A percentile compares a stretch with the other conserved stretches of the same genome.
Conservation (phyloP, 192 early-diverging fungal species). For the Lobosporangium transversale region DNA sequence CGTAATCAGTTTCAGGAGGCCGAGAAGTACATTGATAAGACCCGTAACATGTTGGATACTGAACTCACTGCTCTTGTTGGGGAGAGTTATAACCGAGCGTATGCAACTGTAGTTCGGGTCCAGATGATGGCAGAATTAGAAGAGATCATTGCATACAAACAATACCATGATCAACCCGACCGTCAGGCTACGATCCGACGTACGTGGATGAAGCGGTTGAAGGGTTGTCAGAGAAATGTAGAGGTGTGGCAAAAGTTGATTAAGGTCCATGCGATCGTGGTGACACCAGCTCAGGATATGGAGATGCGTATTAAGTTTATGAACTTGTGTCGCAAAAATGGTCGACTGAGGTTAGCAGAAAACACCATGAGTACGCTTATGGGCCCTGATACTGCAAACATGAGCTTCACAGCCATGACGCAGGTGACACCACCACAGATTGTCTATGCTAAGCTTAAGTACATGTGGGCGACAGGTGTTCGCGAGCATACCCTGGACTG, state of each 20-base stretch:
- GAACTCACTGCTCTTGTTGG: conserved; percentile 87
- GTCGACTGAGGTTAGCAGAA: conserved; percentile 79
- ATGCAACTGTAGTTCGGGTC: conserved; percentile 87
- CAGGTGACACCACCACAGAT: conserved; percentile 73
- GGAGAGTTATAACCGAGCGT: conserved; percentile 95
- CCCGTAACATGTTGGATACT: conserved; percentile 84
- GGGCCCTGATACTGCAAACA: conserved; percentile 48
- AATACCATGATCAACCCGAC: conserved; percentile 81
- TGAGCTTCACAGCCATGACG: conserved; percentile 49
- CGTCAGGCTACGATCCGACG: conserved; percentile 76
- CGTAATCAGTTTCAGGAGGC: conserved; percentile 81
- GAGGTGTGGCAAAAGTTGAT: conserved; percentile 96
- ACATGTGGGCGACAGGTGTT: conserved; percentile 82
- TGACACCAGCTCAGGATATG: conserved; percentile 91
- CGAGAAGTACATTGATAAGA: conserved; percentile 77
- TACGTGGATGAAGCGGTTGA: conserved; percentile 90
- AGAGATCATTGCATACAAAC: conserved; percentile 94
- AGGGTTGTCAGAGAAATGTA: conserved; percentile 91
- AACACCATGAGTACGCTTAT: conserved; percentile 79
- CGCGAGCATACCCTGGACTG: conserved; percentile 76
- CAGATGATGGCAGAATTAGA: conserved; percentile 99
- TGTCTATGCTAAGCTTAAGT: conserved; percentile 93
- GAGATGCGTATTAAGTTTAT: conserved; percentile 97
- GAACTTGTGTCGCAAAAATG: conserved; percentile 92
- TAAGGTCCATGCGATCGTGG: conserved; percentile 86